These are phyloP conservation scores for Sanghuangporus sanghuang DNA, from an alignment of 1,284 basidiomycete species.

Conservation along the genomic window DNA sequence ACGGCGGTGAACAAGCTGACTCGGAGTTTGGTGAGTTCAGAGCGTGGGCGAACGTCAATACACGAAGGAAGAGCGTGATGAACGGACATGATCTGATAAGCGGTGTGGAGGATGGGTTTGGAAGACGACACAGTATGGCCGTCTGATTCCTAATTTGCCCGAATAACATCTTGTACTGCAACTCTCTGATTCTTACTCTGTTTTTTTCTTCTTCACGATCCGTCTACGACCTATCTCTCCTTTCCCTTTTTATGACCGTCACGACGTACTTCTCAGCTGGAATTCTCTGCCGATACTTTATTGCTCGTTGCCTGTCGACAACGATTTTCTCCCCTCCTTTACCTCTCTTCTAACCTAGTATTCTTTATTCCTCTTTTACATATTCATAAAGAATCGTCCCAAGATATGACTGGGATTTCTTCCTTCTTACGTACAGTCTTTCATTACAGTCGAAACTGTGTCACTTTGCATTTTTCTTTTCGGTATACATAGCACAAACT, in stretches of 20 bases:
- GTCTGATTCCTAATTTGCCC: slow-evolving; percentile 21
- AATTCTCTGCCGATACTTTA: not conserved
- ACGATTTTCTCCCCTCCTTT: not conserved
- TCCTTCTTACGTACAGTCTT: not conserved
- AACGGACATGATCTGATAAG: slow-evolving; percentile 31
- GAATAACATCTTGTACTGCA: not conserved
- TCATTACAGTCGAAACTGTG: not conserved
- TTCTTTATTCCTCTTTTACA: slow-evolving; percentile 4
- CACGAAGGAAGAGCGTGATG: slow-evolving; percentile 20
- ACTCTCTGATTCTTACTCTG: not conserved
- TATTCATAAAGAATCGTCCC: not conserved
- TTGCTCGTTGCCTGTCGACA: not conserved
- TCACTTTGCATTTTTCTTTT: not conserved
- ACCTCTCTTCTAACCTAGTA: not conserved
- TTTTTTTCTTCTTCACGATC: not conserved
- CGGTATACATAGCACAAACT: not conserved
- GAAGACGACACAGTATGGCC: slow-evolving; percentile 34
- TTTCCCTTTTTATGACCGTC: slow-evolving; percentile 4
- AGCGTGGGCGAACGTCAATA: slow-evolving; percentile 51
- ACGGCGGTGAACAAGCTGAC: slow-evolving; percentile 55
- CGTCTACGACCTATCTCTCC: not conserved
- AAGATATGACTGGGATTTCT: not conserved
- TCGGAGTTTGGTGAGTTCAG: slow-evolving; percentile 59
- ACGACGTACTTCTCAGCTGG: not conserved
- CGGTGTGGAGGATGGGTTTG: slow-evolving; percentile 29